Base-by-base conservation (phyloP, 176 grass and related monocot genomes). In the Olyra latifolia region DNA sequence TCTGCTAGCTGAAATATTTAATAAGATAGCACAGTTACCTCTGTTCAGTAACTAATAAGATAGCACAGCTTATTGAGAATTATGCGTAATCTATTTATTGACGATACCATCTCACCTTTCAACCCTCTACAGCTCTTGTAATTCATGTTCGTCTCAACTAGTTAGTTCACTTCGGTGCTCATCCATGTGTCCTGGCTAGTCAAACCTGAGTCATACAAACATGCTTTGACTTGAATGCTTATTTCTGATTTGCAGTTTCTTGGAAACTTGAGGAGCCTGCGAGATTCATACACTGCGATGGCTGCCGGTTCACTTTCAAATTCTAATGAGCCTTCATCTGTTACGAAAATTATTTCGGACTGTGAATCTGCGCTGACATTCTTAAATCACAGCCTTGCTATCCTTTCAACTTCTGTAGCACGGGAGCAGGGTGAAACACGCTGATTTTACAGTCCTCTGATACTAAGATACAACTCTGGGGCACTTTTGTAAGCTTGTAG, bases 301-400 rank as follows among this genome's bases (percentile, higher is more conserved):
- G 88, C 90, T 23, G 75, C 85, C 32, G 96, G 96, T 1, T 99
- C 88, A 46, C 76, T 85, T 25, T 90, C 92, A 3, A 82, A 93
- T 13, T 92, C 84, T 19, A 93, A 91, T 8, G 90, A 95, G 41
- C 92, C 92, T 77, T 95, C 92, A 5, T 99, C 92, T 0, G 88
- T 95, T 74, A 78, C 90, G 4, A 99, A 99, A 82, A 91, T 95
- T 58, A 93, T 99, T 62, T 87, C 94, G 50, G 96, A 99, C 27
- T 99, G 96, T 38, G 96, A 99, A 91, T 93, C 96, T 24, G 88
- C 96, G 13, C 75, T 99, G 30, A 95, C 96, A 44, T 95, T 99
- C 81, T 91, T 99, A 52, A 99, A 95, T 61, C 84, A 88, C 55
- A 99, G 96, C 35, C 96, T 99, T 71, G 52, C 92, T 7, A 93